Evolutionary conservation across 108 stramenopile genomes (phyloP), one percentile per base, ranked within the genome.

Genomic region (Cyclotella atomus): DNA sequence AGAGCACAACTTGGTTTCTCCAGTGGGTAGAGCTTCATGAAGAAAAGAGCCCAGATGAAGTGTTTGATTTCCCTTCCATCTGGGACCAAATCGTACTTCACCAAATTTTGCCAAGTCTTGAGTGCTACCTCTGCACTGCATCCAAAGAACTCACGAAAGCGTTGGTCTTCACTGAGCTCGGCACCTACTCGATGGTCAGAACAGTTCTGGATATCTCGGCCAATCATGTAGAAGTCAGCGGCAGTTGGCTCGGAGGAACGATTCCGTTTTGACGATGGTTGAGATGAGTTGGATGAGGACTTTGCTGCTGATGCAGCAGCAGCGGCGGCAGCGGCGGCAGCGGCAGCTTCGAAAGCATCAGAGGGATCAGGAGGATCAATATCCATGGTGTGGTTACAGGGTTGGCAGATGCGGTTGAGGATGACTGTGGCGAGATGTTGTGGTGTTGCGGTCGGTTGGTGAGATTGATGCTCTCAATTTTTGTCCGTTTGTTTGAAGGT

Each of bases 1-100:
- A 8, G 28, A 1, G 63, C 33, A 54, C 35, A 65, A n/a, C 16
- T 12, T 27, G 20, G 38, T 24, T 17, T 41, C 29, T 63, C 38
- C 16, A 21, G 49, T 7, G 53, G 38, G 45, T 73, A 65, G 1
- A 43, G 9, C 23, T 64, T 55, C 28, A 73, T n/a, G 27, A 73
- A 65, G 10, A 43, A 17, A 3, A 65, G 35, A 12, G 43, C 19
- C 73, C 63, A 73, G 6, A 62, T 29, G 7, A 73, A 33, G 23
- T 65, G 63, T 4, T 34, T 10, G 63, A 65, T 14, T 20, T 6
- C 9, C 36, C 16, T 23, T 4, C 60, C 36, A 10, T 7, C 36
- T 36, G 60, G 60, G 20, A 29, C 1, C 38, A 24, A 61, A 23
- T 30, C 16, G 20, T 21, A 16, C 21, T 1, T 1, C 38, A 41